Evolutionary conservation across 305 asterid genomes (phyloP), one percentile per base, ranked within the genome.

Genomic region (Fraxinus baroniana): DNA sequence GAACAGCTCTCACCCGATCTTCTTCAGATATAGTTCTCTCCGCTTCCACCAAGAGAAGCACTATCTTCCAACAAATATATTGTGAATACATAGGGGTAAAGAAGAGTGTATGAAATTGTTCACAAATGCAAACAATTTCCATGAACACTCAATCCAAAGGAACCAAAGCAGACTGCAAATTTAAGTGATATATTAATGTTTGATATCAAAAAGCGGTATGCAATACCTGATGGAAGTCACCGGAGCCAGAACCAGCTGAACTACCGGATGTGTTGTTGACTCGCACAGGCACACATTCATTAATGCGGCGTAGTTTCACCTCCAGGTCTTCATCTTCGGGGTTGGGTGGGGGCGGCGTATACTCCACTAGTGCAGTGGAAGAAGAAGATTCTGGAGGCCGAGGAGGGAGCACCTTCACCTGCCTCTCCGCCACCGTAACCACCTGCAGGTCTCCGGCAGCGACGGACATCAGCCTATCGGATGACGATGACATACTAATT

Each of bases 191-290:
- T 2, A 9, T 18, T 55, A 37, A 8, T 12, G 17, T 20, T 24
- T 8, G 18, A 62, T 3, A 78, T 2, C 62, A 73, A 60, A 15
- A 20, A 77, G 26, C 24, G 17, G 76, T 37, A 28, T 7, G 36
- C 7, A 70, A 70, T 86, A 96, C 99, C 98, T 96, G 99, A 84
- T 96, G 99, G 86, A 96, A 96, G 81, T 96, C 99, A 7, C 99
- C 99, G 22, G 99, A 96, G 39, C 99, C 99, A 22, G 99, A 94
- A 85, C 99, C 99, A 15, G 99, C 99, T 10, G 99, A 96, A 75
- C 98, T 96, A 35, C 99, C 99, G 39, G 99, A 94, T 55, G 99
- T 91, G 81, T 96, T 95, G 87, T 89, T 95, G 84, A 95, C 97
- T 62, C 98, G 95, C 76, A 94, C 98, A 0, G 99, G 99, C 4